Conservation (phyloP, 495 filamentous ascomycete species). For the Daldinia concentrica region DNA sequence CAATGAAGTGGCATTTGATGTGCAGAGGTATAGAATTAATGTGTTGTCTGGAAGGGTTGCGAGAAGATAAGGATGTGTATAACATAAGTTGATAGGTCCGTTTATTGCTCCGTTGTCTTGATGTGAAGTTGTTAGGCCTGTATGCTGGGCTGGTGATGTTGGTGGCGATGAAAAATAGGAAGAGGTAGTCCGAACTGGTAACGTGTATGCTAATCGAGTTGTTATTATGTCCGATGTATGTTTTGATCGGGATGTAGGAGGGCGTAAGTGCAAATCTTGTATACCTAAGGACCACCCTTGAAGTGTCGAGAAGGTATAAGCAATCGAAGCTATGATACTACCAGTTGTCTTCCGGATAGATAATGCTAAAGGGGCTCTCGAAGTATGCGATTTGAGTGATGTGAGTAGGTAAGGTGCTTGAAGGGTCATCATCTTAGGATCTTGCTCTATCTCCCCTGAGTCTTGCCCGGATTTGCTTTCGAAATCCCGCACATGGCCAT, state of each 20-base stretch:
- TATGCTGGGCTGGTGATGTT: slow-evolving; percentile 62
- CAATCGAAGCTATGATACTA: slow-evolving; percentile 79
- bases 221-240: slow-evolving; percentile 57
- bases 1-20: slow-evolving; percentile 71
- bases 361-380: slow-evolving; percentile 79
- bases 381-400: slow-evolving; percentile 83
- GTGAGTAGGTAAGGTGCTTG: slow-evolving; percentile 69
- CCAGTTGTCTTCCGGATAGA: slow-evolving; percentile 71
- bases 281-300: slow-evolving; percentile 88
- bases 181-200: slow-evolving; percentile 41
- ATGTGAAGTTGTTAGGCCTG: slow-evolving; percentile 45
- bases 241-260: slow-evolving; percentile 34
- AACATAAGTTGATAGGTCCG: slow-evolving; percentile 79
- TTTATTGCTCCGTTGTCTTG: slow-evolving; percentile 31
- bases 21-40: slow-evolving; percentile 84
- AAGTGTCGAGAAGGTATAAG: slow-evolving; percentile 76
- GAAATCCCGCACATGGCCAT: slow-evolving; percentile 8
- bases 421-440: slow-evolving; percentile 1
- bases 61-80: slow-evolving; percentile 91
- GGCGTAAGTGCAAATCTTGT: slow-evolving; percentile 78
- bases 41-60: slow-evolving; percentile 93
- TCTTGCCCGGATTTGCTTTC: slow-evolving; percentile 3
- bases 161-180: slow-evolving; percentile 55
- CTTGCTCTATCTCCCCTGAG: background rate
- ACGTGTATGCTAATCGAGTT: slow-evolving; percentile 56